Percentiles rank a stretch among this genome's conserved stretches.
phyloP scores from a whole-genome alignment of 2,329 filamentous ascomycete species.

The Fusarium virguliforme region DNA sequence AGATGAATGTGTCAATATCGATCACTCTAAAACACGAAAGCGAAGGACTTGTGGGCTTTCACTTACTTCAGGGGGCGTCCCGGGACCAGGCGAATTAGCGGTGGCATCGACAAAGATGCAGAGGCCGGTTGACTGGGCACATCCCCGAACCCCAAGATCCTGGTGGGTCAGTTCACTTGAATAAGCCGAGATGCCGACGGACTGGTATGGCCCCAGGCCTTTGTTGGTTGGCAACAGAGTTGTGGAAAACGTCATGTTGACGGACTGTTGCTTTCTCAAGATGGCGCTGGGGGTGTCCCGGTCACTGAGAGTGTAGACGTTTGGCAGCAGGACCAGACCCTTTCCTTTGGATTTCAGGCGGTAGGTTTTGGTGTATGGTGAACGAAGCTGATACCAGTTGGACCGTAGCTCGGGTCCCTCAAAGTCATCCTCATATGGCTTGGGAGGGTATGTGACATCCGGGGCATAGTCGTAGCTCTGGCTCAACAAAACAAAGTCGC shows the following conservation, averaged over 20 bases:
- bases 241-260: slow-evolving; percentile 54
- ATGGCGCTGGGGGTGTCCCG: slow-evolving; percentile 52
- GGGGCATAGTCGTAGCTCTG: slow-evolving; percentile 28
- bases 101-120: slow-evolving; percentile 42
- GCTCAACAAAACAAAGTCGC: slow-evolving; percentile 29
- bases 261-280: slow-evolving; percentile 51
- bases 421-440: slow-evolving; percentile 27
- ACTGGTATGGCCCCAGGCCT: slow-evolving; percentile 41
- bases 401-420: background rate
- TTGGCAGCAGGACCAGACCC: slow-evolving; percentile 53
- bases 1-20: too few relatives aligned
- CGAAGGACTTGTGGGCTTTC: rapidly evolving
- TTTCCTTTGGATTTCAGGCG: background rate
- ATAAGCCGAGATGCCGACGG: slow-evolving; percentile 50
- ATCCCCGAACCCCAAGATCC: slow-evolving; percentile 50
- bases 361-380: slow-evolving; percentile 37
- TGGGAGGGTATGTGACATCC: slow-evolving; percentile 15
- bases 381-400: slow-evolving; percentile 33
- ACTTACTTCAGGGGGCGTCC: slow-evolving; percentile 29
- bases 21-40: background rate
- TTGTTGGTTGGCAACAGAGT: slow-evolving; percentile 34
- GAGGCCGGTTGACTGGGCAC: slow-evolving; percentile 40
- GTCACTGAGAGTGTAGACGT: slow-evolving; percentile 51
- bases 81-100: slow-evolving; percentile 25
- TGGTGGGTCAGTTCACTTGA: slow-evolving; percentile 50